phyloP scores from a whole-genome alignment of 192 early-diverging fungal genomes.

The Gamsiella multidivaricata region DNA sequence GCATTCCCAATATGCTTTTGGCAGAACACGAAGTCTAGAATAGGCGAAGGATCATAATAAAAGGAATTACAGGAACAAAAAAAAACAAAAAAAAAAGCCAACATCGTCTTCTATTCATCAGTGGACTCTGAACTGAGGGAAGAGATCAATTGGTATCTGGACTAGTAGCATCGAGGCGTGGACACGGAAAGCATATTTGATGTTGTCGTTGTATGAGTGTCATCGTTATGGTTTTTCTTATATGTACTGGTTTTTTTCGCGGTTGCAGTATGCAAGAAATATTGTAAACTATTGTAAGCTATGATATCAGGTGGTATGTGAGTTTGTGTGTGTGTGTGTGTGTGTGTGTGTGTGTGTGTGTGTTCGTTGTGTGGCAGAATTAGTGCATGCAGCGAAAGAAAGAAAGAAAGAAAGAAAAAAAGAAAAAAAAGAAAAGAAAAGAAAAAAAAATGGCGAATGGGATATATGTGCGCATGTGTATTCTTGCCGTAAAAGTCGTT shows the following conservation, averaged over 20 bases:
- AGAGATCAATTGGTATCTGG: too few relatives aligned
- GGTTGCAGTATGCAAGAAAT: background rate
- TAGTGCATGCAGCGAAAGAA: too few relatives aligned
- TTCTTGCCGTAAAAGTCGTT: background rate
- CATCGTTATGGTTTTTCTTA: too few relatives aligned
- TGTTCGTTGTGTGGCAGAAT: background rate
- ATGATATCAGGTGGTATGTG: conserved; percentile 19
- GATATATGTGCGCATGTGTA: background rate
- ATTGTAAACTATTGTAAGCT: background rate
- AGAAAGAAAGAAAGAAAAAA: too few relatives aligned
- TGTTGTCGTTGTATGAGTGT: too few relatives aligned
- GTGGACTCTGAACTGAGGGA: too few relatives aligned
- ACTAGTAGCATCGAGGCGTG: too few relatives aligned
- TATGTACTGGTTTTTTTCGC: background rate
- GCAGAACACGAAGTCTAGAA: conserved; percentile 81
- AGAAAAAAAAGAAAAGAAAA: background rate
- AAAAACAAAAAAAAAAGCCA: background rate
- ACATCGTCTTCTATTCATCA: background rate
- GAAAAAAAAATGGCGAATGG: background rate
- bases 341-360: background rate
- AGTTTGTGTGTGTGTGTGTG: too few relatives aligned
- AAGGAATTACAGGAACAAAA: background rate
- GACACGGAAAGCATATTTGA: too few relatives aligned
- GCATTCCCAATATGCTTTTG: conserved; percentile 93
- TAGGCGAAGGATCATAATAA: background rate